Base-by-base conservation (phyloP, 352 stramenopile species). In the Peronosclerospora sorghi region DNA sequence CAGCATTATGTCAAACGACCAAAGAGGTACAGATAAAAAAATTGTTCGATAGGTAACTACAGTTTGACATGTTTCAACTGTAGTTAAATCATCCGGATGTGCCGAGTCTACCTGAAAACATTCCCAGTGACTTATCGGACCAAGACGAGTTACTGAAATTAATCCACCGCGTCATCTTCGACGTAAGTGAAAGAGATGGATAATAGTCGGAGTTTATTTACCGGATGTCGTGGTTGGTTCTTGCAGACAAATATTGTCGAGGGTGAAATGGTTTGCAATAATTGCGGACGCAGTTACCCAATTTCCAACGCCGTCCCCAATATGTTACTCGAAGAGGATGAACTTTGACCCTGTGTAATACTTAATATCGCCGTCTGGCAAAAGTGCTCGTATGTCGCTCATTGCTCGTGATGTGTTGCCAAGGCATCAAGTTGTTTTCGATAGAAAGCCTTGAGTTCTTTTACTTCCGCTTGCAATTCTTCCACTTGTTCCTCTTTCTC, bases 401-500 rank as follows among this genome's bases (percentile, higher is more conserved):
- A 58, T 35, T 59, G 39, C 19, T 65, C 51, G 6, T 61, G 61
- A 19, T 65, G 56, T 1, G 65, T 57, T 8, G 73, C 73, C 21
- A 86, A 48, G 12, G 72, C 82, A 54, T 86, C 74, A 1, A 86
- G 59, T 15, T 86, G 74, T 38, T 87, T 82, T 26, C 65, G 48
- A 46, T 91, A 91, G 35, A 91, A 82, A 9, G 67, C 65, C 42
- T 88, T 87, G 26, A 87, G 73, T 37, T 88, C 75, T 15, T 63
- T 59, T 6, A 91, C 73, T 43, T 91, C 76, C 1, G 68, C 48
- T 46, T 88, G 75, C 7, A 91, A 41, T 38, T 91, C 79, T 42
- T 91, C 79, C 8, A 91, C 72, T 32, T 91, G 75, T 47, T 91
- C 79, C 45, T 91, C 79, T 45, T 87, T 91, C 28, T 91, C 79